Evolutionary conservation across 1,284 basidiomycete genomes (phyloP).

Genomic region (Ganoderma multipileum): DNA sequence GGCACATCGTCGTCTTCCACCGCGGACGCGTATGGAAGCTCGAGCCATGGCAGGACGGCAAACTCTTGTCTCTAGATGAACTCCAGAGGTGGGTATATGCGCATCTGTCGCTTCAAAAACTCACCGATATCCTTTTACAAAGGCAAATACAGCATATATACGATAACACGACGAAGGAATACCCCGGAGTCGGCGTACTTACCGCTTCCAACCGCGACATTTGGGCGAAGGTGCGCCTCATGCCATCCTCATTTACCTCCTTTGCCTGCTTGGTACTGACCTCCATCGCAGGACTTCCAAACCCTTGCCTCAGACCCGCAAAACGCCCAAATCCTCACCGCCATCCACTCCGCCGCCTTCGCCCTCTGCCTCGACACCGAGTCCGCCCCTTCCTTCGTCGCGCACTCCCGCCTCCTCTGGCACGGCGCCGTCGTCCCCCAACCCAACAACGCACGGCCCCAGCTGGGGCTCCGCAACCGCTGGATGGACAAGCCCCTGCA

Average conservation of each 20-base stretch:
- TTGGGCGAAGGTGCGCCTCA: constrained; percentile 75
- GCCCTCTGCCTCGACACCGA: constrained; percentile 80
- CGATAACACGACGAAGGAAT: constrained; percentile 63
- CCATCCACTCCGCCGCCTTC: constrained; percentile 85
- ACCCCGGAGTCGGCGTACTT: constrained; percentile 79
- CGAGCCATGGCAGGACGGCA: constrained; percentile 59
- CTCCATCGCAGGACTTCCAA: constrained; percentile 62
- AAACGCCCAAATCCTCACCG: constrained; percentile 71
- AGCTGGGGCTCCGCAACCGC: constrained; percentile 67
- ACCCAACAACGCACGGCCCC: constrained; percentile 24
- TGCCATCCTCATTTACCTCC: background rate
- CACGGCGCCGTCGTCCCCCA: constrained; percentile 57
- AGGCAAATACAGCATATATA: constrained; percentile 83
- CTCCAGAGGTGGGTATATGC: constrained; percentile 60
- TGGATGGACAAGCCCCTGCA: constrained; percentile 89
- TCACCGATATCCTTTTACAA: background rate
- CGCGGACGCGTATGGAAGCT: constrained; percentile 84
- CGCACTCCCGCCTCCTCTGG: constrained; percentile 75
- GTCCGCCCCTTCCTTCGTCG: constrained; percentile 56
- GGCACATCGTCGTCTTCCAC: constrained; percentile 81
- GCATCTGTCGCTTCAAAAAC: too few relatives aligned
- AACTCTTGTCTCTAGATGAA: constrained; percentile 73
- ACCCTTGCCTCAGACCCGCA: constrained; percentile 59
- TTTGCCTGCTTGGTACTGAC: background rate
- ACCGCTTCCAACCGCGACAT: constrained; percentile 82